Percentiles rank a stretch among this genome's conserved stretches.
Conservation (phyloP, 139 green algal genomes). For the Coelastrella sp. region DNA sequence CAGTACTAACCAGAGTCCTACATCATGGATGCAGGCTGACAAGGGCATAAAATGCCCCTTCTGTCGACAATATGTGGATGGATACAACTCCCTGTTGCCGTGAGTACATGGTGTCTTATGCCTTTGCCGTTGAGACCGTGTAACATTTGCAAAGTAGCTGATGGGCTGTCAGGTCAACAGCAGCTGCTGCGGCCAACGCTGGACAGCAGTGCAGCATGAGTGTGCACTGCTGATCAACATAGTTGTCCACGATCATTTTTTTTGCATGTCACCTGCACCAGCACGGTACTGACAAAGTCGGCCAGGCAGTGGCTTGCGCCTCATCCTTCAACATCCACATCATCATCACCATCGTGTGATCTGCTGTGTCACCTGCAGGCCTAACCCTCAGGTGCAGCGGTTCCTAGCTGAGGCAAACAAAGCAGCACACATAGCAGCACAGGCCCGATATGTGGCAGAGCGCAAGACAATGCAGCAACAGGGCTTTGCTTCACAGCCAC, state of each 20-base stretch:
- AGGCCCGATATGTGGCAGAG: slow-evolving; percentile 5
- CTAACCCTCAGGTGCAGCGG: slow-evolving; percentile 34
- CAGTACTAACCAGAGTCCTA: no score
- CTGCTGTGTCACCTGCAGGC: slow-evolving; percentile 36
- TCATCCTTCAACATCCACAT: neutral
- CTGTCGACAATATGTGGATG: slow-evolving; percentile 60
- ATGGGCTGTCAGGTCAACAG: neutral
- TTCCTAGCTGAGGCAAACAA: slow-evolving; percentile 56
- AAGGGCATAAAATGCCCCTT: slow-evolving; percentile 74
- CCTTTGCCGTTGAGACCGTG: neutral
- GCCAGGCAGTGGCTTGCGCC: no score
- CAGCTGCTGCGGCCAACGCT: neutral
- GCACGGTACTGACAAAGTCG: no score
- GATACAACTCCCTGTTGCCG: slow-evolving; percentile 44
- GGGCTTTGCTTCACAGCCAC: neutral
- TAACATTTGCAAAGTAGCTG: neutral
- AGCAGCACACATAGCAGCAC: slow-evolving; percentile 45
- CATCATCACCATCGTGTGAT: neutral
- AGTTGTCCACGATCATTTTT: no score
- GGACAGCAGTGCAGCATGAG: neutral
- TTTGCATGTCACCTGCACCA: no score
- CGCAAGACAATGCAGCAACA: slow-evolving; percentile 1
- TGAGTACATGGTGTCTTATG: neutral
- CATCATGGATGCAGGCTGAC: slow-evolving; percentile 47
- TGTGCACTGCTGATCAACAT: no score